Base-by-base conservation (phyloP, 2,329 filamentous ascomycete species). In the Curvularia sp. region DNA sequence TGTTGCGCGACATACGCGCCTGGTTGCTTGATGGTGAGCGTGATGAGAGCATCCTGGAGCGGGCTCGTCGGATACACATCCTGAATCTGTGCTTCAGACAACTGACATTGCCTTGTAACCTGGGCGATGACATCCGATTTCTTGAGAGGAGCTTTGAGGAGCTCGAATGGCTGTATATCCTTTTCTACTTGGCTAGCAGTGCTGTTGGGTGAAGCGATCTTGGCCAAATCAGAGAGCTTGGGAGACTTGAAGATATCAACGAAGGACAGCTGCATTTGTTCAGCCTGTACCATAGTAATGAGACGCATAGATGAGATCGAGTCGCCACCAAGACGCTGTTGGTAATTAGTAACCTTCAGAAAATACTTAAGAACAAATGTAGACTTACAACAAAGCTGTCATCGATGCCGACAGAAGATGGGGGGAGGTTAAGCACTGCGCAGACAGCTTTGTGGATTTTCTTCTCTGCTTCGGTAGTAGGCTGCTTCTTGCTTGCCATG, bases 1-100 rank as follows among this genome's bases (percentile, higher is more conserved):
- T 80, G 79, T 49, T 82, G 79, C 6, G 80, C 81, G 35, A 83
- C 76, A 58, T 85, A 84, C 4, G 81, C 79, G 13, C 81, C 81
- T 12, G 72, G 67, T 43, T 82, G 76, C 63, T 81, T 80, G 24
- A 80, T 72, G 0, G 81, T 82, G n/a, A 83, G 73, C 1, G 82
- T 80, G 50, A 84, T 70, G 0, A 83, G 68, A 1, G 79, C 81
- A 64, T 79, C 77, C 62, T 81, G 79, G 2, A 81, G 67, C 2
- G 78, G 68, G n/a, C 75, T 81, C 18, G 72, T 77, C 4, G 79
- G 78, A 48, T 79, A 77, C 5, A 74, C 69, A 58, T 81, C 78
- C 50, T 79, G 73, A 4, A 80, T 67, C 2, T 63, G 55, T 38
- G 67, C 58, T 22, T 66, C 63, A 2, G 61, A 18, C 7, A 62